Evolutionary conservation across 2,329 filamentous ascomycete species (phyloP), one percentile per base, ranked within the genome.

Genomic region (Didymella glomerata): DNA sequence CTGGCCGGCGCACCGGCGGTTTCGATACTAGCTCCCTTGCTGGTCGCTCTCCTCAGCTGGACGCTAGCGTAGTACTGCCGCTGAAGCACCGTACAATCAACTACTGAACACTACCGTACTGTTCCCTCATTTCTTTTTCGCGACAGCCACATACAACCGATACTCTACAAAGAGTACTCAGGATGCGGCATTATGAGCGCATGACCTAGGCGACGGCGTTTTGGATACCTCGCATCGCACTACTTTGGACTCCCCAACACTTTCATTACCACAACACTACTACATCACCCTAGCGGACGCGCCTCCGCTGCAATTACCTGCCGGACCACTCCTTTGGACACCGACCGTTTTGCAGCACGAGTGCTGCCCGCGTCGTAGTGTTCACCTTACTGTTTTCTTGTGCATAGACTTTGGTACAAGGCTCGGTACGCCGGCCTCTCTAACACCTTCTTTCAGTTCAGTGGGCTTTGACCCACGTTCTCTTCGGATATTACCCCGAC

Each of bases 11-110:
- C 63, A 10, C 57, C 61, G 3, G 60, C 67, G 6, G 51, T 68
- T 22, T 68, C 65, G 9, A 62, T 70, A 49, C 68, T 59, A 32
- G 44, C 68, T 10, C 68, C 71, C 16, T 46, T 75, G 22, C 44
- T 74, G 22, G 62, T 74, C 42, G 64, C 63, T 9, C 34, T 76
- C 16, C 64, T 75, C 51, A 68, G 68, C 67, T 68, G 66, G 60
- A 62, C 62, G n/a, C 54, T 73, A 48, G 60, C 59, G 28, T 62
- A 65, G 48, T 72, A 66, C 63, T 50, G 45, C 44, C 54, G 48
- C 24, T 42, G 41, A 49, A 51, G 54, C 49, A 50, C 48, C 34
- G 49, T 45, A 48, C 50, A 51, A 61, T 61, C 24, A 55, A 58
- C 52, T 54, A 58, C 41, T 55, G 36, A 54, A 48, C 42, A 49